Base-by-base conservation (phyloP, 2,329 filamentous ascomycete genomes). In the Sordariomycetes sp. region DNA sequence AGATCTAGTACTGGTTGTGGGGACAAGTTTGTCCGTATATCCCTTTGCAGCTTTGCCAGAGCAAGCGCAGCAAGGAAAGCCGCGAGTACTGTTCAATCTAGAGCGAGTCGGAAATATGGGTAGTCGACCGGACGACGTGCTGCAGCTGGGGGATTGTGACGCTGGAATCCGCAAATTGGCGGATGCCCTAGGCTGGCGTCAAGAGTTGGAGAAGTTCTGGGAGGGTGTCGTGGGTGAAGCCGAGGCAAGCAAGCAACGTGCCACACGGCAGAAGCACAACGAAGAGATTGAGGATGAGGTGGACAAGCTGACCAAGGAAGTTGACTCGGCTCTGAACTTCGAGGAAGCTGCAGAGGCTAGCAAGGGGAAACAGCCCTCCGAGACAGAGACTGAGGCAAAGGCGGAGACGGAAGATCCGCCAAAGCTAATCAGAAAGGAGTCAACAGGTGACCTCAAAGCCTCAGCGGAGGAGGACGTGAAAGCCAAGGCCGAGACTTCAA, bases 71-170 rank as follows among this genome's bases (percentile, higher is more conserved):
- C 67, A 78, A 2, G 66, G 64, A 1, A 73, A 72, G 4, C 92
- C 90, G 1, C 73, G 92, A 8, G 62, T 98, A 3, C 66, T 98
- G 15, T 84, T 98, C 56, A 98, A 98, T 54, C 71, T 81, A 59
- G 85, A 95, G 55, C 64, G 64, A 23, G 92, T 94, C 0, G 90
- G 92, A 0, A 75, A 75, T 15, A 54, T 98, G 23, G 92, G 92
- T 1, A 70, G 70, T 7, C 66, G 86, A 18, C 53, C 80, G 0
- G 88, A 98, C 49, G 92, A 98, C 58, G 88, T 98, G 0, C 51
- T 94, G 6, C 57, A 86, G 24, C 64, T 96, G 3, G 86, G 82
- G 2, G 79, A 87, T 46, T 95, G 88, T 53, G 90, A 98, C 54
- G 66, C 67, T 0, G 86, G 87, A 1, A 81, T 96, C 1, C 70